These are phyloP conservation scores for Serendipita indica DNA, from an alignment of 768 basidiomycete genomes.

Conservation along the genomic window DNA sequence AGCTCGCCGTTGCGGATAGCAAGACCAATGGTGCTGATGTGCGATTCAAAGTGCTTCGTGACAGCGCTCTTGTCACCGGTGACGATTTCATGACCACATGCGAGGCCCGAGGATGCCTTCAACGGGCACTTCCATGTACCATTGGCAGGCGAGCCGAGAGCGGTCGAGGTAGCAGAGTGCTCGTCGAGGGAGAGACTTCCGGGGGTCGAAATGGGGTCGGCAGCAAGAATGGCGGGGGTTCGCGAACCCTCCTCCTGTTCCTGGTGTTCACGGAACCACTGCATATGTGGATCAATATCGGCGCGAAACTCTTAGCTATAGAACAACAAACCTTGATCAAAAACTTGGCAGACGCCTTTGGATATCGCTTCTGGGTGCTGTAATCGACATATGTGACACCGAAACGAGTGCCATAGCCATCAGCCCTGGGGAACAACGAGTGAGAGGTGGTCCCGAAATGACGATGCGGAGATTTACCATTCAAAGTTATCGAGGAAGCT, in stretches of 20 bases:
- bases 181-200: neutral
- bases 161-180: neutral
- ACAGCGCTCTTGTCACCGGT: neutral
- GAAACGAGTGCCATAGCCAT: constrained; percentile 52
- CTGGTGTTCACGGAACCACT: constrained; percentile 23
- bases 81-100: neutral
- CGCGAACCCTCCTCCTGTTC: neutral
- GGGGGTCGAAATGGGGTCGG: neutral
- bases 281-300: neutral
- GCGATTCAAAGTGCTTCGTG: constrained; percentile 3
- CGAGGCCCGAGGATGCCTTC: neutral
- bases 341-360: constrained; percentile 47
- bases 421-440: constrained; percentile 28
- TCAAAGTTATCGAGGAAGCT: constrained; percentile 61
- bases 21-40: neutral
- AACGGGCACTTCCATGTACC: neutral
- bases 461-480: constrained; percentile 27
- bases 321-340: constrained; percentile 31
- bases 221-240: neutral
- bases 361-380: constrained; percentile 47
- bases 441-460: neutral
- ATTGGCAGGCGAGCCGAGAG: neutral
- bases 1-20: constrained; percentile 6
- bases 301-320: neutral
- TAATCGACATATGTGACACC: constrained; percentile 62